These are phyloP conservation scores for Corymbia maculata DNA, from an alignment of 345 rosid species.

Conservation along the genomic window DNA sequence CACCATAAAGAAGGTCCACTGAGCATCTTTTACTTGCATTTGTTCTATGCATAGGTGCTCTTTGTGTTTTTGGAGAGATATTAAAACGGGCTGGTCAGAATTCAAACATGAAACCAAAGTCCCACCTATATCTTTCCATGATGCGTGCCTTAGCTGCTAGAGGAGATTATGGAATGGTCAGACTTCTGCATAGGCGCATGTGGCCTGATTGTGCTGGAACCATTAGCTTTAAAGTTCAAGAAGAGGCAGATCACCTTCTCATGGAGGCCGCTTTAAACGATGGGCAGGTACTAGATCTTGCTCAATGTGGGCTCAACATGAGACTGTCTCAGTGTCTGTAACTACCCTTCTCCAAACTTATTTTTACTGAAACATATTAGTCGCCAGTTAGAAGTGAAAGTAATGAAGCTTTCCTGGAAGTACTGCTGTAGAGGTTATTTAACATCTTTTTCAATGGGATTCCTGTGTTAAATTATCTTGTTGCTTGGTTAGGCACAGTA, in stretches of 20 bases:
- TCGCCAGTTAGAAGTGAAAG: background rate
- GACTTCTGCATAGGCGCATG: conserved; percentile 40
- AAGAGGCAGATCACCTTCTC: conserved; percentile 72
- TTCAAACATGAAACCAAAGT: conserved; percentile 49
- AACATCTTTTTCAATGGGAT: background rate
- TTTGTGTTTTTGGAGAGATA: conserved; percentile 73
- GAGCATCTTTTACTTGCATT: background rate
- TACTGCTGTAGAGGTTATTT: background rate
- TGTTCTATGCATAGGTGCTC: conserved; percentile 33
- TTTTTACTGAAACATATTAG: background rate
- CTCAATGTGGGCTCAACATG: background rate
- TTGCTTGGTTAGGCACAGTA: background rate
- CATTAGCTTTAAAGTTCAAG: conserved; percentile 32
- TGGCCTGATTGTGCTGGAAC: conserved; percentile 68
- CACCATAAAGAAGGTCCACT: background rate
- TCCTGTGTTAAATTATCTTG: background rate
- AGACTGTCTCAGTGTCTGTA: background rate
- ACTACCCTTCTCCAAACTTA: background rate
- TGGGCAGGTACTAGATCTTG: conserved; percentile 42
- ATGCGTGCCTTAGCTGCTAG: conserved; percentile 56
- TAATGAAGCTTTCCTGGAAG: background rate
- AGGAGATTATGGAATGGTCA: conserved; percentile 54
- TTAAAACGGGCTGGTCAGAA: conserved; percentile 43
- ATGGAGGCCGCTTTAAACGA: conserved; percentile 76
- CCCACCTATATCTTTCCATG: conserved; percentile 69